phyloP scores from a whole-genome alignment of 2,329 filamentous ascomycete genomes.

The Talaromyces sp. region DNA sequence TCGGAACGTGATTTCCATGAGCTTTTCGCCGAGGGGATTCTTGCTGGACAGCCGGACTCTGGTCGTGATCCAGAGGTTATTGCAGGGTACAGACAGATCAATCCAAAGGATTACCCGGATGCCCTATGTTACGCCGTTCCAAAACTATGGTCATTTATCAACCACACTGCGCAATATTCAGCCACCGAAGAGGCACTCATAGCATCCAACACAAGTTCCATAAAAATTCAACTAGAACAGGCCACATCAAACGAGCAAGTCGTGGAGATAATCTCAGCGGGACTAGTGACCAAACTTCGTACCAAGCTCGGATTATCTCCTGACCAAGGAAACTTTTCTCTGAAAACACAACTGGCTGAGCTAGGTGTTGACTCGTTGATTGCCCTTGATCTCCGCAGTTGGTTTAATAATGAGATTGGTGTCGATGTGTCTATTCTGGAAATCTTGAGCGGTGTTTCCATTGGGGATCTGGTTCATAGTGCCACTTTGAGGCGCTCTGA shows the following conservation, averaged over 20 bases:
- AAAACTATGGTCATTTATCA: constrained; percentile 1
- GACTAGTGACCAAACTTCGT: background rate
- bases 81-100: background rate
- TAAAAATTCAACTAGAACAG: background rate
- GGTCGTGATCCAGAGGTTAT: constrained; percentile 7
- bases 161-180: background rate
- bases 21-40: constrained; percentile 49
- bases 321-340: background rate
- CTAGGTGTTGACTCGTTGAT: constrained; percentile 17
- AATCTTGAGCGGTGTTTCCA: constrained; percentile 31
- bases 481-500: background rate
- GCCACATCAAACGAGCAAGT: background rate
- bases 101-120: constrained; percentile 6
- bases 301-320: background rate
- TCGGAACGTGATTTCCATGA: constrained; percentile 50
- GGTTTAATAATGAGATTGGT: constrained; percentile 43
- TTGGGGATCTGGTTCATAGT: background rate
- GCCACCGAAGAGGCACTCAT: background rate
- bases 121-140: constrained; percentile 9
- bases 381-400: constrained; percentile 22
- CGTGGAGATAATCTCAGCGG: background rate
- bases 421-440: constrained; percentile 45
- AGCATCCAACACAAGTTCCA: background rate
- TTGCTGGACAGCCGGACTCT: constrained; percentile 32
- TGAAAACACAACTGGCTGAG: constrained; percentile 2